A percentile compares a stretch with the other conserved stretches of the same genome.
These are phyloP conservation scores for Quercus phellos DNA, from an alignment of 331 rosid species.

Conservation along the genomic window DNA sequence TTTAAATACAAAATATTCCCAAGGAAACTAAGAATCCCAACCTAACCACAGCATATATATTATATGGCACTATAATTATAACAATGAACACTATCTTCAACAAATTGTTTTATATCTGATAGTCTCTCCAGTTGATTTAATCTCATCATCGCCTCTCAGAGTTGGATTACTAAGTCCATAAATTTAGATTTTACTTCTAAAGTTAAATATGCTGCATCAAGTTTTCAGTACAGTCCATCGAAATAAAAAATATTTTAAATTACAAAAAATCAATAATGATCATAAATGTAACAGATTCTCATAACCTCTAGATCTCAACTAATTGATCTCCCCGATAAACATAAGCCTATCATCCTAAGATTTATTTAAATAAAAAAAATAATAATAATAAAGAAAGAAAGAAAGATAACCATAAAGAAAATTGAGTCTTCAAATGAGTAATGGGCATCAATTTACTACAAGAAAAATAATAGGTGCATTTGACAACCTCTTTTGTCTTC, in stretches of 20 bases:
- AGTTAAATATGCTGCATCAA: too few species aligned
- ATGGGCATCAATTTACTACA: not conserved
- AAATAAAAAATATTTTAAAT: too few species aligned
- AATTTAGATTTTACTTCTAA: too few species aligned
- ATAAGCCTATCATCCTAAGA: too few species aligned
- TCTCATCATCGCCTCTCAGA: too few species aligned
- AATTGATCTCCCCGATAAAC: not conserved
- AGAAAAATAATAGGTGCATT: not conserved
- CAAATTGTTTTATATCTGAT: not conserved
- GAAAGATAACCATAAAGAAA: slow-evolving; percentile 2
- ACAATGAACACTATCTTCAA: not conserved
- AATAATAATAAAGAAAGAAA: too few species aligned
- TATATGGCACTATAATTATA: not conserved
- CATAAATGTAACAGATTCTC: not conserved
- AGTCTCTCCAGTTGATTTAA: too few species aligned
- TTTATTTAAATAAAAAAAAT: too few species aligned
- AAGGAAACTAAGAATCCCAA: not conserved
- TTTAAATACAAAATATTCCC: not conserved
- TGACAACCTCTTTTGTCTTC: slow-evolving; percentile 75
- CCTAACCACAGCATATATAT: not conserved
- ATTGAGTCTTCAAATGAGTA: slow-evolving; percentile 1
- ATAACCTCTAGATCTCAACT: not conserved
- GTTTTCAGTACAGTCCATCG: too few species aligned
- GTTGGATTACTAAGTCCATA: too few species aligned
- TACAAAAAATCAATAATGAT: not conserved